Base-by-base conservation (phyloP, 371 early-diverging fungal genomes). In the Sporodiniella umbellata region DNA sequence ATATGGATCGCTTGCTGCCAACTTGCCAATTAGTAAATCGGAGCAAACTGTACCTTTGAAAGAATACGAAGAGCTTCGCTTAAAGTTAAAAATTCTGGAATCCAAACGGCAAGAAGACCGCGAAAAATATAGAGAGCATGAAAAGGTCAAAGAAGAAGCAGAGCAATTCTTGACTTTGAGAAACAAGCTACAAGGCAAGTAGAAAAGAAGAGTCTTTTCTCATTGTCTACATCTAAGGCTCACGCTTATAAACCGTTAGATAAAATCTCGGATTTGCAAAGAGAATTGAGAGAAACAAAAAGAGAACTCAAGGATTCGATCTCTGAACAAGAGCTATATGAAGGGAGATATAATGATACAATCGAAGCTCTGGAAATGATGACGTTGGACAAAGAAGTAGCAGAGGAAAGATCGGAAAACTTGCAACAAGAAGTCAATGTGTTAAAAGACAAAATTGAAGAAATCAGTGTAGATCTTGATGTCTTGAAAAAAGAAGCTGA, bases 321-420 rank as follows among this genome's bases (percentile, higher is more conserved):
- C 0, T 19, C 62, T 4, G 92, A 84, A 46, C 86, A 85, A 54
- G 89, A 89, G 38, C 57, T 56, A 2, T 58, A 79, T 25, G 92
- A 93, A 56, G 53, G 54, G 8, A 84, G 85, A 62, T 78, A 86
- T 48, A 75, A 76, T 30, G 95, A 94, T 38, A 61, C 80, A 18
- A 56, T 78, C 21, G 94, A 93, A 26, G 70, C 80, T 3, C 66
- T 94, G 60, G 97, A 96, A 63, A 84, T 92, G 74, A 78, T 90
- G 56, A 78, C 92, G 0, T 60, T 96, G 25, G 95, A 96, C 68
- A 90, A 90, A 64, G 95, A 96, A 70, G 83, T 93, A 70, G 95
- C 94, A 1, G 95, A 94, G 51, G 95, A 94, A 58, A 75, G 78
- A 38, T 87, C 89, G 10, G 94, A 95, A 43, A 71, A 80, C 14